Evolutionary conservation across 2,329 filamentous ascomycete species (phyloP).

Genomic region (Periconia sp.): DNA sequence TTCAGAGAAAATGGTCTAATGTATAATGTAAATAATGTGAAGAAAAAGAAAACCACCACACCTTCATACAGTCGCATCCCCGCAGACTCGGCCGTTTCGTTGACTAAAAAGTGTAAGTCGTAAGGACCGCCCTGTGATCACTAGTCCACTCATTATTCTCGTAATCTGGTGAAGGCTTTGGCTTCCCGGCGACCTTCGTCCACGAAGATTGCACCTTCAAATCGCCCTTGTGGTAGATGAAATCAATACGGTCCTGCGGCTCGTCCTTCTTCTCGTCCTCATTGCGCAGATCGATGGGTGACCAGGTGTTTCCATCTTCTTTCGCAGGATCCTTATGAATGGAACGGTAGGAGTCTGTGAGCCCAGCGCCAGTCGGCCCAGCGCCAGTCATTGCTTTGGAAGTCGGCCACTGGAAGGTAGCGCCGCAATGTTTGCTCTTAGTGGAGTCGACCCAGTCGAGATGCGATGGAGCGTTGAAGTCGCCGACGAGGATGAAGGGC

Average conservation of each 20-base stretch:
- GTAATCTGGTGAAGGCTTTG: neutral
- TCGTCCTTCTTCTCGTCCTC: constrained; percentile 3
- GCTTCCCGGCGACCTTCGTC: constrained; percentile 3
- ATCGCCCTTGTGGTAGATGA: constrained; percentile 6
- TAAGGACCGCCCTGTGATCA: constrained; percentile 8
- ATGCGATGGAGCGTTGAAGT: constrained; percentile 12
- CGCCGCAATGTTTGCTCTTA: constrained; percentile 3
- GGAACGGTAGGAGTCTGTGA: constrained; percentile 8
- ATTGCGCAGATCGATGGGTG: constrained; percentile 5
- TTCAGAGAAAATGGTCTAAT: too few species aligned
- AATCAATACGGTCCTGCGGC: constrained; percentile 12
- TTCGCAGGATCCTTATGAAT: constrained; percentile 1
- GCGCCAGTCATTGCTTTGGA: constrained; percentile 4
- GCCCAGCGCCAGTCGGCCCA: constrained; percentile 5
- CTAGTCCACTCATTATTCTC: constrained; percentile 12
- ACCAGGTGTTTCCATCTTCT: constrained; percentile 7
- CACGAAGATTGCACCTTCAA: constrained; percentile 6
- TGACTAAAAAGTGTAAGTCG: constrained; percentile 1
- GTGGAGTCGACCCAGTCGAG: constrained; percentile 6
- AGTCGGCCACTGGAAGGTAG: constrained; percentile 6
- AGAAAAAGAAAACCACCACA: too few species aligned
- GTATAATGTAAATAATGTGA: too few species aligned
- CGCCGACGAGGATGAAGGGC: constrained; percentile 9
- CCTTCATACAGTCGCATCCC: too few species aligned
- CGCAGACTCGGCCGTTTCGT: too few species aligned